Base-by-base conservation (phyloP, 805 yeast genomes). In the Lachancea kluyveri region DNA sequence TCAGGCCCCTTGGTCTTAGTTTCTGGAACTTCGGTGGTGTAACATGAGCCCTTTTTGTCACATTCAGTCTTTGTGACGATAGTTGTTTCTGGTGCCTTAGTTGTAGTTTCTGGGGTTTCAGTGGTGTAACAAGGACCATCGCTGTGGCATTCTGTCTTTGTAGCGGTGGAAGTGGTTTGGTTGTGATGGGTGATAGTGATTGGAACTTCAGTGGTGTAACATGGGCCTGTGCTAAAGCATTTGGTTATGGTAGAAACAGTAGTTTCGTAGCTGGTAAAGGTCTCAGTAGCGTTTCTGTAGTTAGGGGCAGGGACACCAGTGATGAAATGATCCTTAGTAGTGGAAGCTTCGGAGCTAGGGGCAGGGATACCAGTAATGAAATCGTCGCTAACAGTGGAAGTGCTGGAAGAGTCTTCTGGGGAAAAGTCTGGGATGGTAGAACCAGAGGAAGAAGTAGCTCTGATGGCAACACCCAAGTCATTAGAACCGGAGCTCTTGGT, bases 401-500 rank as follows among this genome's bases (percentile, higher is more conserved):
- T n/a, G 19, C 13, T 16, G 12, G 21, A 10, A n/a, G 27, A 22
- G 31, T 22, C 34, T 38, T 21, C 37, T 32, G 35, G 43, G 12
- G 38, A 6, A 28, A 44, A 43, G 29, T 43, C 53, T 15, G 50
- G 41, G 7, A 39, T 45, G 9, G 37, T 36, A 13, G 39, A 34
- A 17, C 50, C 50, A 18, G 31, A 26, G 12, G 39, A 28, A 12
- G 33, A 26, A 8, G 36, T 27, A n/a, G 48, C 45, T 26, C 32
- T 39, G 8, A 49, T 29, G n/a, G 37, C 46, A 22, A 47, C 37
- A 9, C 43, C 46, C 0, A 46, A 26, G 31, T 47, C 48, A 25
- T 41, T 39, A n/a, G 35, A 36, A 38, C 50, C 54, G 6, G 43
- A 31, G 41, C 43, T 40, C 27, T 49, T 46, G 10, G 49, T 37